Evolutionary conservation across 169 alveolate species (phyloP).

Genomic region (Sarcocystis neurona): DNA sequence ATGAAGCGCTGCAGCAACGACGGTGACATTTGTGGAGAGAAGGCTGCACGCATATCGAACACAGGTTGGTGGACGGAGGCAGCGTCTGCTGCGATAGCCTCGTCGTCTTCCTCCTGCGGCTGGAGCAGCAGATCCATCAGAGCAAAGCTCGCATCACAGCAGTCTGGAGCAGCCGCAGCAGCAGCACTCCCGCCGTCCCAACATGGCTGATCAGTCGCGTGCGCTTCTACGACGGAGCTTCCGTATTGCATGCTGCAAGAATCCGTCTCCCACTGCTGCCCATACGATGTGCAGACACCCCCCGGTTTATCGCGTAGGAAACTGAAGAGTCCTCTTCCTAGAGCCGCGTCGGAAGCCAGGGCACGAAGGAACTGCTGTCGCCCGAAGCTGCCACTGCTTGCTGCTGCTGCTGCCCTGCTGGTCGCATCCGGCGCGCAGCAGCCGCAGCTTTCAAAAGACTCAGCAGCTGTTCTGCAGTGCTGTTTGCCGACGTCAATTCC

Average conservation of each 20-base stretch:
- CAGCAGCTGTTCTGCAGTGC: too few relatives aligned
- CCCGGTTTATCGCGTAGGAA: background rate
- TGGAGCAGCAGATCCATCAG: background rate
- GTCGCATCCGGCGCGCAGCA: too few relatives aligned
- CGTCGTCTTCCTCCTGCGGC: background rate
- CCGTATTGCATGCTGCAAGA: background rate
- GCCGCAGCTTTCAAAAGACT: too few relatives aligned
- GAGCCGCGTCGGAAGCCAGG: background rate
- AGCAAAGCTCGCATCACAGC: background rate
- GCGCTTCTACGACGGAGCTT: background rate
- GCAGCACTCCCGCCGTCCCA: background rate
- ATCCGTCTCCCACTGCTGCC: background rate
- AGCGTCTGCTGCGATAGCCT: background rate
- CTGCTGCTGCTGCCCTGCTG: too few relatives aligned
- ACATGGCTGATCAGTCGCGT: background rate
- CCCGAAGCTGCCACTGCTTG: too few relatives aligned
- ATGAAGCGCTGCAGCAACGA: too few relatives aligned
- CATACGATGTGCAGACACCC: background rate
- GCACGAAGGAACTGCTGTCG: background rate
- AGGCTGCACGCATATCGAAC: too few relatives aligned
- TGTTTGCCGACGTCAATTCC: too few relatives aligned
- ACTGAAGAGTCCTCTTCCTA: background rate
- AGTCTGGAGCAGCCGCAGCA: constrained; percentile 3
- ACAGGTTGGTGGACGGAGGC: too few relatives aligned
- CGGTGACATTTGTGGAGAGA: too few relatives aligned